Evolutionary conservation across 345 rosid species (phyloP), one percentile per base, ranked within the genome.

Genomic region (Schrenkiella parvula): DNA sequence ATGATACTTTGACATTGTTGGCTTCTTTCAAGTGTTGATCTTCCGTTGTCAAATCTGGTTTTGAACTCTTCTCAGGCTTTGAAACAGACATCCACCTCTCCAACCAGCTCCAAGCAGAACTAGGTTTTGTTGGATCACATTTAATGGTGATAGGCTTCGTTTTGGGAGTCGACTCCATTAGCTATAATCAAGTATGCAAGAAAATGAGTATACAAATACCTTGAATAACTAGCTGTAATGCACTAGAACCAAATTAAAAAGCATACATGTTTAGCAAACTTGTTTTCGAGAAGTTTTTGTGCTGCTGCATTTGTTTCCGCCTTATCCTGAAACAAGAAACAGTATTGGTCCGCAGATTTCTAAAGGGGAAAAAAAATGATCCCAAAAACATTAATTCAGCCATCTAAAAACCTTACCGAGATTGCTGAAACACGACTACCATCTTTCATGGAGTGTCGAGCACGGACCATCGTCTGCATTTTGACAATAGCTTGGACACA

Each of bases 51-150:
- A 67, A 28, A 71, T 70, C 83, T 23, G 72, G 55, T 48, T 76
- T 64, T 14, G 70, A 68, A 18, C 83, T 47, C 75, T 82, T 82
- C 51, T 84, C 88, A 17, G 83, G 60, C 6, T 85, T 79, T 9
- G 86, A 79, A 57, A 80, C 87, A 51, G 89, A 70, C 96, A 87
- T 88, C 98, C 99, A 92, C 63, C 99, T 84, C 87, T 91, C 98
- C 84, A 95, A 78, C 98, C 98, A 95, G 74, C 72, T 84, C 99
- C 99, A 95, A 54, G 89, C 84, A 72, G 93, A 86, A 76, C 86
- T 84, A 34, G 87, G 89, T 60, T 90, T 87, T 18, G 84, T 80
- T 46, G 89, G 76, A 82, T 95, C 98, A 68, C 97, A 88, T 80
- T 95, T 95, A 70, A 95, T 80, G 66, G 61, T 65, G 57, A 91